Percentiles rank a stretch among this genome's conserved stretches.
phyloP scores from a whole-genome alignment of 2,329 filamentous ascomycete species.

The Aspergillus sp. region DNA sequence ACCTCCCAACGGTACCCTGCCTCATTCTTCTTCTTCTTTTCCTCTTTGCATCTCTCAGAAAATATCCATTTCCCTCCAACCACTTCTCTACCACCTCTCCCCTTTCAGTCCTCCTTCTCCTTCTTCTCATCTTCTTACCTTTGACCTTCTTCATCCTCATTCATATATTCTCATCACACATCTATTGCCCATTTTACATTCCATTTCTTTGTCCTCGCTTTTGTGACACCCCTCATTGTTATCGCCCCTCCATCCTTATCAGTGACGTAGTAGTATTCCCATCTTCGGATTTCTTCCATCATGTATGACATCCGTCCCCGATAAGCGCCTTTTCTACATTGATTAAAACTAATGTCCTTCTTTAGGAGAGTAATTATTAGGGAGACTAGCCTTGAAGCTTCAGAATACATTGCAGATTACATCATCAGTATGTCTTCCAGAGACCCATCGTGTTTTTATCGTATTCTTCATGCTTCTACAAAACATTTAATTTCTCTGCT shows the following conservation, averaged over 20 bases:
- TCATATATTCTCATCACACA: no score
- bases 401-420: constrained; percentile 77
- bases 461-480: no score
- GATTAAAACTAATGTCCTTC: constrained; percentile 14
- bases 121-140: not conserved
- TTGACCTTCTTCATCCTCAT: constrained; percentile 3
- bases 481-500: not conserved
- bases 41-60: not conserved
- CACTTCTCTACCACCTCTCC: not conserved
- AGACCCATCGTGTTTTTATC: not conserved
- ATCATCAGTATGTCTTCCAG: constrained; percentile 60
- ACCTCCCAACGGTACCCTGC: not conserved
- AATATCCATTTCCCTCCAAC: not conserved
- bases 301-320: constrained; percentile 25
- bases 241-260: constrained; percentile 4
- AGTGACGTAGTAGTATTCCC: constrained; percentile 30
- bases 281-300: constrained; percentile 5
- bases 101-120: not conserved
- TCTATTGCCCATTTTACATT: no score
- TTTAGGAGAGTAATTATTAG: constrained; percentile 81
- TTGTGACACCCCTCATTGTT: not conserved
- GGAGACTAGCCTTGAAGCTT: constrained; percentile 68
- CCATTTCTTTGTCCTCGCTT: no score
- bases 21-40: not conserved
- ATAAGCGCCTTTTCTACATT: not conserved